These are phyloP conservation scores for Trametes coccinea DNA, from an alignment of 768 basidiomycete species.

Conservation along the genomic window DNA sequence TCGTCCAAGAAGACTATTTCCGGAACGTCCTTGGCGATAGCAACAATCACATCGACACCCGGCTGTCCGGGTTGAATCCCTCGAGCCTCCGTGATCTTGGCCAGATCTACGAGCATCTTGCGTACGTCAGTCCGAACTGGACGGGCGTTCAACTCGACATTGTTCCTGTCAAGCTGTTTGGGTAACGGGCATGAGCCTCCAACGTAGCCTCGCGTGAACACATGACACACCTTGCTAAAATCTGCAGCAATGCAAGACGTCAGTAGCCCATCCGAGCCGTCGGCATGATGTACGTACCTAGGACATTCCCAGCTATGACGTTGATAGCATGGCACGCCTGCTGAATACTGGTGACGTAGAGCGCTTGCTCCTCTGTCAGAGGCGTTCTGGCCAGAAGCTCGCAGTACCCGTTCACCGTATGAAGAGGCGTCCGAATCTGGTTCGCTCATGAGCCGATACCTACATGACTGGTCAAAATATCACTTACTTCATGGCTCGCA, in stretches of 20 bases:
- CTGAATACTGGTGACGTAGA: conserved; percentile 32
- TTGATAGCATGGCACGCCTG: conserved; percentile 35
- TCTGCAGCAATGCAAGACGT: conserved; percentile 14
- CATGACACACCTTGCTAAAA: conserved; percentile 31
- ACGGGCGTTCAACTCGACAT: conserved; percentile 30
- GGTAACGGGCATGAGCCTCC: not conserved
- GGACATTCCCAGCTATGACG: conserved; percentile 33
- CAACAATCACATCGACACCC: conserved; percentile 29
- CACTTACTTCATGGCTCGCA: conserved; percentile 31
- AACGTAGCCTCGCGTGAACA: not conserved
- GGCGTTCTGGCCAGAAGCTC: conserved; percentile 29
- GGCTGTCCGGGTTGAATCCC: conserved; percentile 23
- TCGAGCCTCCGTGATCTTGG: conserved; percentile 29
- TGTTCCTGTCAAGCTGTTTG: conserved; percentile 30
- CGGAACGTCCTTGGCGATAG: conserved; percentile 26
- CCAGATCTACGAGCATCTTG: conserved; percentile 31
- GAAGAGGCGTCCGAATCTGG: conserved; percentile 32
- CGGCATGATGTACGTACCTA: conserved; percentile 21
- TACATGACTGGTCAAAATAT: not conserved
- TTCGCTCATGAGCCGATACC: not conserved
- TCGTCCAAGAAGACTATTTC: conserved; percentile 30
- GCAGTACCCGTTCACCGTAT: conserved; percentile 34
- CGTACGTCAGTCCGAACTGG: conserved; percentile 30
- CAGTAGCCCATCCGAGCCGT: not conserved
- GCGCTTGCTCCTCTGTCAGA: conserved; percentile 29